A percentile compares a stretch with the other conserved stretches of the same genome.
Evolutionary conservation across 2,329 filamentous ascomycete species (phyloP).

Genomic region (Diaporthe sp.): DNA sequence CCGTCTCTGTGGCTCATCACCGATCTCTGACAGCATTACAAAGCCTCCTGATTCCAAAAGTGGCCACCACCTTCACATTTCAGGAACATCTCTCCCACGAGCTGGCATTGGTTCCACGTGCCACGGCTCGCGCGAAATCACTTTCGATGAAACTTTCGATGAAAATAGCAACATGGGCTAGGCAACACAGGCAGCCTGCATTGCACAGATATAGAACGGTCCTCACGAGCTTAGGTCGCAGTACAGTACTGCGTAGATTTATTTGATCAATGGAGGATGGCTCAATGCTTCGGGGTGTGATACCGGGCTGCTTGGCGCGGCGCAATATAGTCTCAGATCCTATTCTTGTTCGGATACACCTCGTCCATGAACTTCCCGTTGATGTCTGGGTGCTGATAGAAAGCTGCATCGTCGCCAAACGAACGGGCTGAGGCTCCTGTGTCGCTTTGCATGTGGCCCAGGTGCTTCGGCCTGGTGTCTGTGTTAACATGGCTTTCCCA

Average conservation of each 20-base stretch:
- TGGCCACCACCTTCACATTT: neutral
- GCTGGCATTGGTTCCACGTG: neutral
- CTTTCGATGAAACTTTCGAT: neutral
- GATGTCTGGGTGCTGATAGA: conserved; percentile 82
- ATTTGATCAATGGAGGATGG: conserved; percentile 78
- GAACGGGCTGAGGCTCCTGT: conserved; percentile 75
- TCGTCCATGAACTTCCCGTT: conserved; percentile 83
- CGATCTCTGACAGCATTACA: neutral
- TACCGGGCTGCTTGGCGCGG: conserved; percentile 81
- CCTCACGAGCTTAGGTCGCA: neutral
- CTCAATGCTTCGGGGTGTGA: conserved; percentile 82
- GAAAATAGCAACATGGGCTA: neutral
- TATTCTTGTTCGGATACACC: conserved; percentile 85
- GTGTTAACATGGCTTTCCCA: conserved; percentile 61
- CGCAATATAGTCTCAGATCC: conserved; percentile 82
- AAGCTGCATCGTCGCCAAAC: conserved; percentile 74
- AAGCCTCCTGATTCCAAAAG: neutral
- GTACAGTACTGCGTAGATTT: neutral
- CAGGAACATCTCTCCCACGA: neutral
- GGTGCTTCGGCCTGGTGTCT: conserved; percentile 63
- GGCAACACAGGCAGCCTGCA: neutral
- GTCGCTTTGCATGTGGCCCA: conserved; percentile 66
- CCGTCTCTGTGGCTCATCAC: neutral
- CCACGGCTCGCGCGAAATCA: neutral
- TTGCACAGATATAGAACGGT: neutral